Percentiles rank a stretch among this genome's conserved stretches.
phyloP scores from a whole-genome alignment of 1,284 basidiomycete genomes.

The Athelia sp. region DNA sequence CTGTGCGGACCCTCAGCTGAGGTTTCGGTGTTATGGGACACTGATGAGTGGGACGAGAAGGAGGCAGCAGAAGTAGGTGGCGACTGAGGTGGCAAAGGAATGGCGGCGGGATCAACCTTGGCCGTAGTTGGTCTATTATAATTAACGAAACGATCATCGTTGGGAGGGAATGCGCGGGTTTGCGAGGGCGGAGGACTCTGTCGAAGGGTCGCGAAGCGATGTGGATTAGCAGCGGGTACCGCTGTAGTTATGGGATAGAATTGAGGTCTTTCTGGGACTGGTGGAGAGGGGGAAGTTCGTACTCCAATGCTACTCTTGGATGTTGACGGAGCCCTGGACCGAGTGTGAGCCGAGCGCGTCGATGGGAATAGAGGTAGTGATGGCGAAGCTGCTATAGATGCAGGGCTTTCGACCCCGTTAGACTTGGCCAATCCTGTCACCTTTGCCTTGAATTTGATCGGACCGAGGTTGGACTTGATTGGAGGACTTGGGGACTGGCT shows the following conservation, averaged over 20 bases:
- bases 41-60: slow-evolving; percentile 63
- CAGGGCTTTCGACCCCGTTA: not conserved
- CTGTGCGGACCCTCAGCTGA: slow-evolving; percentile 25
- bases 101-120: slow-evolving; percentile 48
- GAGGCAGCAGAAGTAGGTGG: slow-evolving; percentile 67
- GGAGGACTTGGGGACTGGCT: slow-evolving; percentile 15
- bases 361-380: not conserved
- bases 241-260: slow-evolving; percentile 57
- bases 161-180: slow-evolving; percentile 31
- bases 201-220: slow-evolving; percentile 41
- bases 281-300: slow-evolving; percentile 17
- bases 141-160: slow-evolving; percentile 25
- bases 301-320: slow-evolving; percentile 9
- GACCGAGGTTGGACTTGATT: slow-evolving; percentile 13
- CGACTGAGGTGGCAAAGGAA: slow-evolving; percentile 60
- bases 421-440: slow-evolving; percentile 42
- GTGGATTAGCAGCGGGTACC: slow-evolving; percentile 49
- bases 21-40: slow-evolving; percentile 36
- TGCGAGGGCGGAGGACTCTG: slow-evolving; percentile 26
- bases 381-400: no score
- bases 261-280: slow-evolving; percentile 27
- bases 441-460: slow-evolving; percentile 52
- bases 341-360: slow-evolving; percentile 11
- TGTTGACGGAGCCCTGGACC: slow-evolving; percentile 14
- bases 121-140: slow-evolving; percentile 18